Conservation (phyloP, 768 basidiomycete genomes). For the Antrodiella citrinella region DNA sequence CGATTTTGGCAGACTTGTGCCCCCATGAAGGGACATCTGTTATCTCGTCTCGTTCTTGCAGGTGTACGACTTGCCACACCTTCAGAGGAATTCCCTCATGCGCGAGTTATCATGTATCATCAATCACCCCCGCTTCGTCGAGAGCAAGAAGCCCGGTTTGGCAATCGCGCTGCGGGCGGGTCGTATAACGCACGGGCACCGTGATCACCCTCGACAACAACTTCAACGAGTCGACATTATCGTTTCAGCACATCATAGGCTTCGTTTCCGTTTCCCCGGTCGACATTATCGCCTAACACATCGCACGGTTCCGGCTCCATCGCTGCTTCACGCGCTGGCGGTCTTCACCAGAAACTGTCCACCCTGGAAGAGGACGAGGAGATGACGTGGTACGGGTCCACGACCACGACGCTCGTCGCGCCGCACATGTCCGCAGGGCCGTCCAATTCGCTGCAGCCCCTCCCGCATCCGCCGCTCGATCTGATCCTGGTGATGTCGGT, state of each 20-base stretch:
- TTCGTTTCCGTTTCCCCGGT: too few species aligned
- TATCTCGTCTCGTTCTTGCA: slow-evolving; percentile 85
- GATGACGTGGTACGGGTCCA: slow-evolving; percentile 41
- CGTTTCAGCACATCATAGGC: too few species aligned
- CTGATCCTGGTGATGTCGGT: slow-evolving; percentile 88
- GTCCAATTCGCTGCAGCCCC: slow-evolving; percentile 72
- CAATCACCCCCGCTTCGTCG: slow-evolving; percentile 95
- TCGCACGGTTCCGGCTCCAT: slow-evolving; percentile 47
- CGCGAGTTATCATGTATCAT: slow-evolving; percentile 95
- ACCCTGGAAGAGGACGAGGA: slow-evolving; percentile 71
- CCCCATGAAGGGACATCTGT: slow-evolving; percentile 90
- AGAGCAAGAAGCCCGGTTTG: slow-evolving; percentile 85
- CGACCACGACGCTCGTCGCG: slow-evolving; percentile 45
- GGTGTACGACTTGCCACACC: slow-evolving; percentile 87
- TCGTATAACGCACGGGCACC: slow-evolving; percentile 44
- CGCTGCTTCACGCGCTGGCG: slow-evolving; percentile 13
- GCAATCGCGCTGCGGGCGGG: slow-evolving; percentile 33
- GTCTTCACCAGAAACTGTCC: slow-evolving; percentile 40
- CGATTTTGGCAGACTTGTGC: slow-evolving; percentile 88
- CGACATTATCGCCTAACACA: slow-evolving; percentile 67
- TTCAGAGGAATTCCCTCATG: slow-evolving; percentile 81
- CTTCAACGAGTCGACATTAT: slow-evolving; percentile 51
- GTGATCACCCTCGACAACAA: slow-evolving; percentile 55
- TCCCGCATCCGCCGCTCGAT: slow-evolving; percentile 84
- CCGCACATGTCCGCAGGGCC: slow-evolving; percentile 69